Percentiles rank a stretch among this genome's conserved stretches.
These are phyloP conservation scores for Elsinoe perseae DNA, from an alignment of 2,329 filamentous ascomycete species.

Conservation along the genomic window DNA sequence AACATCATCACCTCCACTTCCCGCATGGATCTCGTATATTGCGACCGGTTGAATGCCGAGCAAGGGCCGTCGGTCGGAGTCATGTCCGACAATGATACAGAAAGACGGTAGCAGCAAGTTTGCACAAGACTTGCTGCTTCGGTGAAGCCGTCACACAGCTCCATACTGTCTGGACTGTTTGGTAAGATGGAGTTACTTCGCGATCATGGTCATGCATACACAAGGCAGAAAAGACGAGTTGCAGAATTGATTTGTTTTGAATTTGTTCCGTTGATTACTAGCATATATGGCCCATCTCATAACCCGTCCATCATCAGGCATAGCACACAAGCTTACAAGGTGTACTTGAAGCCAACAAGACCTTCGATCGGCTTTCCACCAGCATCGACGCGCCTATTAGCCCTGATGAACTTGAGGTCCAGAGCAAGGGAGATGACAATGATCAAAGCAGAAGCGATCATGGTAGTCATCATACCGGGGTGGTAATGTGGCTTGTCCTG, in stretches of 20 bases:
- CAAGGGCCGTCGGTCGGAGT: too few relatives aligned
- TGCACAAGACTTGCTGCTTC: too few relatives aligned
- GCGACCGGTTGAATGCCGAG: too few relatives aligned
- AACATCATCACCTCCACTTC: too few relatives aligned
- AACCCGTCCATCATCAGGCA: neutral
- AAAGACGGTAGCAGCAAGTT: too few relatives aligned
- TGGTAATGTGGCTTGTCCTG: conserved; percentile 29
- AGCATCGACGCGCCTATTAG: conserved; percentile 30
- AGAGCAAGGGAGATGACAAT: conserved; percentile 27
- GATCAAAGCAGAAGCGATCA: conserved; percentile 26
- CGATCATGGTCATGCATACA: neutral
- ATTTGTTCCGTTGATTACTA: neutral
- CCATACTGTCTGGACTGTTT: too few relatives aligned
- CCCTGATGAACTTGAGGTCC: conserved; percentile 28
- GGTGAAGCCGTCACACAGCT: too few relatives aligned
- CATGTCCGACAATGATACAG: too few relatives aligned
- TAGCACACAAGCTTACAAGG: conserved; percentile 21
- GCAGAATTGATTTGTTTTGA: neutral
- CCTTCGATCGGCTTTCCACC: conserved; percentile 32
- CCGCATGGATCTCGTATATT: too few relatives aligned
- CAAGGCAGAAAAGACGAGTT: neutral
- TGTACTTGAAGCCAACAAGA: conserved; percentile 30
- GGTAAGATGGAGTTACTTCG: neutral
- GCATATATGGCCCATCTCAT: neutral
- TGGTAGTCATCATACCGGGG: conserved; percentile 28